Conservation (phyloP, 2,329 filamentous ascomycete genomes). For the Colletotrichum sublineola region DNA sequence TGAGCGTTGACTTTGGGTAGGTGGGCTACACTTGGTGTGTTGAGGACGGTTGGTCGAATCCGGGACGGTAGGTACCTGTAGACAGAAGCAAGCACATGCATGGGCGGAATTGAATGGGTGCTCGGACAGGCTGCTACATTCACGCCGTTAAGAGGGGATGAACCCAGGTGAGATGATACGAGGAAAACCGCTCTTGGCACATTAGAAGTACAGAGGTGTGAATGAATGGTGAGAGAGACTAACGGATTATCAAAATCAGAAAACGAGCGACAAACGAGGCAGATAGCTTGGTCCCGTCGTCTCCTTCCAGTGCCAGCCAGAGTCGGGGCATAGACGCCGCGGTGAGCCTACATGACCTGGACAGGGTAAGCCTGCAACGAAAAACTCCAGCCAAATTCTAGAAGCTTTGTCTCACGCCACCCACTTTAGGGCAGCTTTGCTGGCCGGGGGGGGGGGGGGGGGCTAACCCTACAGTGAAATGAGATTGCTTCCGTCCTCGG, state of each 20-base stretch:
- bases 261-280: neutral
- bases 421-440: neutral
- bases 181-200: neutral
- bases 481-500: neutral
- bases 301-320: neutral
- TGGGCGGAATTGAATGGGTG: neutral
- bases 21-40: neutral
- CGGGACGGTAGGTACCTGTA: neutral
- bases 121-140: neutral
- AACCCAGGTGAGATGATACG: neutral
- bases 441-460: no score
- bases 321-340: neutral
- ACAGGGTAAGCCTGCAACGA: neutral
- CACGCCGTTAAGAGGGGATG: neutral
- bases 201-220: neutral
- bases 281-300: neutral
- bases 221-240: neutral
- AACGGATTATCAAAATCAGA: neutral
- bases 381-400: conserved; percentile 5
- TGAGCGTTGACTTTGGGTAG: neutral
- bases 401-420: neutral
- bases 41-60: neutral
- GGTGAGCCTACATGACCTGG: neutral
- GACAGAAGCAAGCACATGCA: neutral
- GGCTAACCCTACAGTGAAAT: neutral